These are phyloP conservation scores for Rosa persica DNA, from an alignment of 306 rosid species.

Conservation along the genomic window DNA sequence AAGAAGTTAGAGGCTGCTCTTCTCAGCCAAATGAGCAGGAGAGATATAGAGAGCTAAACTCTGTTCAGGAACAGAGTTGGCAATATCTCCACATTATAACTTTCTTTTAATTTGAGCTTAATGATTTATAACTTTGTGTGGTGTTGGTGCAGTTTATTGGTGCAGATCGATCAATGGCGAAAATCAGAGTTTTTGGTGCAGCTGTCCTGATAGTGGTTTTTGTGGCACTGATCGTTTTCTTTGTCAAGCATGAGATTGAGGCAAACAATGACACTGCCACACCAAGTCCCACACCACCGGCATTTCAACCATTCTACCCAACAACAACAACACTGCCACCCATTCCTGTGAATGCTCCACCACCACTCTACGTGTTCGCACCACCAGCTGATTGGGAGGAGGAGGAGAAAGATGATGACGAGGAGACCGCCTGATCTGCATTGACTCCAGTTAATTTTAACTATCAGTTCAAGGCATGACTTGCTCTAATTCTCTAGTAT, in stretches of 20 bases:
- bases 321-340: neutral
- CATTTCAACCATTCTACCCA: neutral
- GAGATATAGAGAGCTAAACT: neutral
- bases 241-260: conserved; percentile 3
- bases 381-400: neutral
- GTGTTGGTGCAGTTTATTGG: neutral
- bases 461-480: neutral
- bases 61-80: neutral
- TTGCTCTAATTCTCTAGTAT: neutral
- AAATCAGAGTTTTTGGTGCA: neutral
- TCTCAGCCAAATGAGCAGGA: neutral
- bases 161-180: neutral
- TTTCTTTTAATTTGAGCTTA: neutral
- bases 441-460: neutral
- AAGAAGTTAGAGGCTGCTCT: neutral
- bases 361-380: neutral
- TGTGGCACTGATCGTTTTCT: neutral
- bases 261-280: neutral
- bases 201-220: neutral
- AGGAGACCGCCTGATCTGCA: neutral
- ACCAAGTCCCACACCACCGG: neutral
- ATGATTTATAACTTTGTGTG: neutral
- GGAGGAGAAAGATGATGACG: neutral
- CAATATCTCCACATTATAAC: neutral
- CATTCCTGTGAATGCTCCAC: neutral